A percentile compares a stretch with the other conserved stretches of the same genome.
Conservation (phyloP, 148 eudicot genomes). For the Chenopodium suecicum region DNA sequence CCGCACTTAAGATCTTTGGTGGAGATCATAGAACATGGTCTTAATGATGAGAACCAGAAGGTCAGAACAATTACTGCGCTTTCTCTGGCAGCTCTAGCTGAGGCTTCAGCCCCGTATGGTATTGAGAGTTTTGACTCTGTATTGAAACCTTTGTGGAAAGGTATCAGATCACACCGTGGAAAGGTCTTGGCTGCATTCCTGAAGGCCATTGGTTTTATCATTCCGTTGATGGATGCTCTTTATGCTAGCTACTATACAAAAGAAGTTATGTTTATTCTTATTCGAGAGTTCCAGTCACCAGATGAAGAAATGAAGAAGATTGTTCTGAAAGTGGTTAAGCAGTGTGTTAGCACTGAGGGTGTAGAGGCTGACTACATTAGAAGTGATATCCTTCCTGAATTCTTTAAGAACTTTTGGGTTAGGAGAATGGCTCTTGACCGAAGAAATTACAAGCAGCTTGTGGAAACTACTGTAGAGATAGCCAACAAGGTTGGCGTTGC, state of each 20-base stretch:
- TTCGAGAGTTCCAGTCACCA: conserved; percentile 96
- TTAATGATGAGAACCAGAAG: conserved; percentile 95
- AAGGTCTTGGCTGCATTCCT: conserved; percentile 95
- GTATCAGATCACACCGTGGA: conserved; percentile 96
- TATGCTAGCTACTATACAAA: conserved; percentile 97
- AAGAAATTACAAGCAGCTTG: conserved; percentile 89
- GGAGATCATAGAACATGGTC: conserved; percentile 94
- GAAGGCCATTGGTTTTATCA: conserved; percentile 94
- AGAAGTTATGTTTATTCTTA: conserved; percentile 88
- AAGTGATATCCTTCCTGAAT: conserved; percentile 86
- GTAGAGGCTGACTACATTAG: conserved; percentile 91
- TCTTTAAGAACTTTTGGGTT: conserved; percentile 90
- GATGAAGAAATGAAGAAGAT: conserved; percentile 99
- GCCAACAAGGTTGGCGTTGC: conserved; percentile 97
- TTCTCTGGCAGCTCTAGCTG: conserved; percentile 97
- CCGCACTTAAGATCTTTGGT: conserved; percentile 94
- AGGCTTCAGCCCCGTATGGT: conserved; percentile 99
- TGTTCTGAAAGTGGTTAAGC: conserved; percentile 94
- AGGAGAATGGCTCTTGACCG: conserved; percentile 97
- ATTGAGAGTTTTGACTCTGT: conserved; percentile 98
- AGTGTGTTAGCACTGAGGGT: conserved; percentile 98
- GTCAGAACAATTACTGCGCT: conserved; percentile 95
- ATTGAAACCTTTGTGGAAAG: conserved; percentile 96
- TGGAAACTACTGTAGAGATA: conserved; percentile 93
- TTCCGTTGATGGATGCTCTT: conserved; percentile 95